Percentiles rank a stretch among this genome's conserved stretches.
Evolutionary conservation across 371 early-diverging fungal species (phyloP).

Genomic region (Haplosporangium sp.): DNA sequence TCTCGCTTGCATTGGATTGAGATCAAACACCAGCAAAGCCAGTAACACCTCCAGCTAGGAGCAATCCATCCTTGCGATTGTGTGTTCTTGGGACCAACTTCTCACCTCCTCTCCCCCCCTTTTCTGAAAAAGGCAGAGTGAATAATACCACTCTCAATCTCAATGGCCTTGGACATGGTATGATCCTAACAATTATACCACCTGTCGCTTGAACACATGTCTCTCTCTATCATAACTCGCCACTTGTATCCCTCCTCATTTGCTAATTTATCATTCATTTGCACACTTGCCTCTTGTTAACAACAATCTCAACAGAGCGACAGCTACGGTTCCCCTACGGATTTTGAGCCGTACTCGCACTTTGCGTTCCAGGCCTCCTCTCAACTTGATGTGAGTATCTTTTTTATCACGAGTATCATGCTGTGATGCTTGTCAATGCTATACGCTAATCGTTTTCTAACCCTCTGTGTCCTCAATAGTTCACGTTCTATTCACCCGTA

Average conservation of each 20-base stretch:
- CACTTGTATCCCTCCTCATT: too few relatives aligned
- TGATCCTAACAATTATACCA: background rate
- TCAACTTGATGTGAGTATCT: conserved; percentile 41
- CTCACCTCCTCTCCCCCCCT: background rate
- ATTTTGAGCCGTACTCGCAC: conserved; percentile 46
- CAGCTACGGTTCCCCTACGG: conserved; percentile 37
- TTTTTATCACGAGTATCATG: background rate
- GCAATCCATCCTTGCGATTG: too few relatives aligned
- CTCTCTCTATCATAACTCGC: too few relatives aligned
- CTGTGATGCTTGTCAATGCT: background rate
- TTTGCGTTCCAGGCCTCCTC: conserved; percentile 37
- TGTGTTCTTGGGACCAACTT: too few relatives aligned
- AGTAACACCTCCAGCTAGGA: too few relatives aligned
- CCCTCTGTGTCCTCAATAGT: conserved; percentile 3
- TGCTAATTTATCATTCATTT: too few relatives aligned
- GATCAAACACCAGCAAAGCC: too few relatives aligned
- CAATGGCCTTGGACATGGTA: conserved; percentile 7
- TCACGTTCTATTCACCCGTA: conserved; percentile 37
- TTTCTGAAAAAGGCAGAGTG: background rate
- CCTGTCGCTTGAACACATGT: too few relatives aligned
- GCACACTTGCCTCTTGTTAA: too few relatives aligned
- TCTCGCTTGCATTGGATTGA: too few relatives aligned
- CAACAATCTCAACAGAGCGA: conserved; percentile 24
- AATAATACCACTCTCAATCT: background rate
- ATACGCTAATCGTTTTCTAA: background rate